A percentile compares a stretch with the other conserved stretches of the same genome.
These are phyloP conservation scores for Talaromyces sp. DNA, from an alignment of 2,329 filamentous ascomycete species.

Conservation along the genomic window DNA sequence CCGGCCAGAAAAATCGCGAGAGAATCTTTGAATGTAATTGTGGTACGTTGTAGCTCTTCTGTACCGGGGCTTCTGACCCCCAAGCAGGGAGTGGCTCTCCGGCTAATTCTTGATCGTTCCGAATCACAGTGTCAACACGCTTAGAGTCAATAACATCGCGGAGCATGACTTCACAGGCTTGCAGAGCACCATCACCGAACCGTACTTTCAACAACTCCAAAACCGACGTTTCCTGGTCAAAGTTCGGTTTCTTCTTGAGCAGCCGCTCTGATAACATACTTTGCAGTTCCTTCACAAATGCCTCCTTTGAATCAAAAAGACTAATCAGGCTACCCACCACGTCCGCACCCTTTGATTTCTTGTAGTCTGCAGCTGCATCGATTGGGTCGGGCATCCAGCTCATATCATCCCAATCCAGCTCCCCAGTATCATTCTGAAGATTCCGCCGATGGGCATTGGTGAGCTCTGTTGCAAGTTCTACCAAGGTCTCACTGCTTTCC, in stretches of 20 bases:
- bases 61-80: conserved; percentile 24
- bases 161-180: conserved; percentile 96
- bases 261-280: conserved; percentile 82
- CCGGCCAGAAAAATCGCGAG: conserved; percentile 91
- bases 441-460: conserved; percentile 40
- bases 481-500: conserved; percentile 42
- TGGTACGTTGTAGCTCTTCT: conserved; percentile 34
- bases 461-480: conserved; percentile 55
- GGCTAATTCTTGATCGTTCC: conserved; percentile 48
- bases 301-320: conserved; percentile 82
- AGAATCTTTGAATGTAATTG: conserved; percentile 77
- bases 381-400: conserved; percentile 89
- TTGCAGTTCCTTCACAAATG: conserved; percentile 93
- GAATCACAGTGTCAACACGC: conserved; percentile 66
- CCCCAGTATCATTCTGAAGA: conserved; percentile 53
- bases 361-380: conserved; percentile 89
- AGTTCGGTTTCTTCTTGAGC: conserved; percentile 61
- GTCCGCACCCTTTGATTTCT: conserved; percentile 81
- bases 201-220: conserved; percentile 83
- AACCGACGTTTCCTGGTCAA: conserved; percentile 77
- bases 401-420: conserved; percentile 88
- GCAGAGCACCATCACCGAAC: conserved; percentile 79
- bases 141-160: conserved; percentile 84
- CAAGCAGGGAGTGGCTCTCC: conserved; percentile 26
- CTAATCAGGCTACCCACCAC: conserved; percentile 87